Conservation (phyloP, 176 grass and related monocot species). For the Saccharum officinarum region DNA sequence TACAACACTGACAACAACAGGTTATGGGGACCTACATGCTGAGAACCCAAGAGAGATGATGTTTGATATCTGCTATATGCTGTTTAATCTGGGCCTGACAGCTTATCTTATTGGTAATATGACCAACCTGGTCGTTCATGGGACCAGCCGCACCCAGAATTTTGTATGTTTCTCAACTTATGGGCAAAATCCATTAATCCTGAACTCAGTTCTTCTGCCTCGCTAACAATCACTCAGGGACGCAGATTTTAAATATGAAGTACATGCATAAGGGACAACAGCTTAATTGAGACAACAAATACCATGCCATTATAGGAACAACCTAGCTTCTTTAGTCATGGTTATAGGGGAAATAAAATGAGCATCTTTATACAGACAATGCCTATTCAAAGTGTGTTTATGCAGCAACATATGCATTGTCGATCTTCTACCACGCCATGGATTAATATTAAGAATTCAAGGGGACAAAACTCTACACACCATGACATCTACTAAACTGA, state of each 20-base stretch:
- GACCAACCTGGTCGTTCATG: conserved; percentile 99
- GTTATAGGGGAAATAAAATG: conserved; percentile 12
- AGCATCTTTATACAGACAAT: conserved; percentile 3
- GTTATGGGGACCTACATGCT: conserved; percentile 97
- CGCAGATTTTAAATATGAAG: conserved; percentile 7
- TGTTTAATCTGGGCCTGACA: conserved; percentile 96
- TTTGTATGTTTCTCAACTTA: conserved; percentile 73
- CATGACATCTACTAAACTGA: conserved; percentile 1
- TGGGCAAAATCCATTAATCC: background rate
- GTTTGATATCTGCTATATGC: conserved; percentile 94
- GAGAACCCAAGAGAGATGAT: conserved; percentile 93
- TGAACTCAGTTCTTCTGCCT: background rate
- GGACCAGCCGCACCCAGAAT: conserved; percentile 80
- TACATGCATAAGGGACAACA: background rate
- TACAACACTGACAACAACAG: conserved; percentile 93
- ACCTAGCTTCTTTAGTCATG: background rate
- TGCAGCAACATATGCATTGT: background rate
- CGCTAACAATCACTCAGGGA: background rate
- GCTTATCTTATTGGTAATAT: conserved; percentile 98
- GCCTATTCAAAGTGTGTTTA: background rate
- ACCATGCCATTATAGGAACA: conserved; percentile 15
- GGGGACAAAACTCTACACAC: conserved; percentile 2
- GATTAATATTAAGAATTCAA: conserved; percentile 18
- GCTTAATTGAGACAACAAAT: background rate
- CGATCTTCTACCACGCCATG: background rate